These are phyloP conservation scores for Eremothecium cymbalariae DNA, from an alignment of 1,139 yeast species.

Conservation along the genomic window DNA sequence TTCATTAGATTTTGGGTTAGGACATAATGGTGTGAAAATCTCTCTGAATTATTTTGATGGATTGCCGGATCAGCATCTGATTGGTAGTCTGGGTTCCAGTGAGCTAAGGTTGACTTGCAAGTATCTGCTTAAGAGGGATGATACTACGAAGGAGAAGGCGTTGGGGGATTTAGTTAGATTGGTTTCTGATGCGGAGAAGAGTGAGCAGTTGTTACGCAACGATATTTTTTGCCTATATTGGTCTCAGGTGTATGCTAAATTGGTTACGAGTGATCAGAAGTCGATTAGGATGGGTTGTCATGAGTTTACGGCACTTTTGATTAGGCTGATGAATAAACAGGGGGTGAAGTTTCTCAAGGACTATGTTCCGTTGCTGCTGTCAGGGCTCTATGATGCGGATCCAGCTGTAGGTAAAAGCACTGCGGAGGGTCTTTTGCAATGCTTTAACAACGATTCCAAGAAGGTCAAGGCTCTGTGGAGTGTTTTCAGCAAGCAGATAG, in stretches of 20 bases:
- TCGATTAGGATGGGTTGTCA: constrained; percentile 55
- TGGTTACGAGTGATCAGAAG: constrained; percentile 64
- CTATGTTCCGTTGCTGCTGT: constrained; percentile 63
- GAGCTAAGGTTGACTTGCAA: constrained; percentile 60
- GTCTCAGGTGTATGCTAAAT: constrained; percentile 75
- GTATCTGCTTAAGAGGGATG: constrained; percentile 66
- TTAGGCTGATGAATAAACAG: constrained; percentile 48
- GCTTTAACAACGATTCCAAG: constrained; percentile 51
- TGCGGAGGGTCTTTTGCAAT: constrained; percentile 38
- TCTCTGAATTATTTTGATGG: constrained; percentile 73
- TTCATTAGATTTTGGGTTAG: constrained; percentile 30
- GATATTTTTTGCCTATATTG: constrained; percentile 55
- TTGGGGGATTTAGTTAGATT: constrained; percentile 44
- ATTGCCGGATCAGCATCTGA: constrained; percentile 56
- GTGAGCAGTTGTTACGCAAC: constrained; percentile 34
- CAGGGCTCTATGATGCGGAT: constrained; percentile 66
- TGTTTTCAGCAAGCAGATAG: constrained; percentile 47
- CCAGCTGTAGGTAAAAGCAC: constrained; percentile 48
- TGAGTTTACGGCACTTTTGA: constrained; percentile 50
- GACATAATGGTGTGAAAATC: constrained; percentile 52
- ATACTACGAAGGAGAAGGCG: constrained; percentile 78
- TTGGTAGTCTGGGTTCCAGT: constrained; percentile 41
- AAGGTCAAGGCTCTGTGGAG: constrained; percentile 57
- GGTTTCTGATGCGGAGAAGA: constrained; percentile 29
- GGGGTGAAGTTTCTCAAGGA: constrained; percentile 59